Conservation (phyloP, 768 basidiomycete species). For the Multifurca ochricompacta region DNA sequence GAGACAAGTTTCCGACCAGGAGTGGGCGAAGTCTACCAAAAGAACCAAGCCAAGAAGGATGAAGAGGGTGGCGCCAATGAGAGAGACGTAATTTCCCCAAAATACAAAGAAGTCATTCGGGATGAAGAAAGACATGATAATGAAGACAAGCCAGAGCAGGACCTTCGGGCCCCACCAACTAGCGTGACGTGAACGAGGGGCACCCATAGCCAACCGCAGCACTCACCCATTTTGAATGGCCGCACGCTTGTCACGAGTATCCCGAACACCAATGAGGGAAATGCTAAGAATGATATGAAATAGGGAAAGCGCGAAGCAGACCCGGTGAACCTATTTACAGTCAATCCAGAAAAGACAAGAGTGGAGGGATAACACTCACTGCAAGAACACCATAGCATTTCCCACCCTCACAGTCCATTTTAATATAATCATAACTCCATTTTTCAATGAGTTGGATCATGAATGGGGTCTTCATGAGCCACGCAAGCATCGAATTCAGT, state of each 20-base stretch:
- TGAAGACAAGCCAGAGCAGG: constrained; percentile 77
- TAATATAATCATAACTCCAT: constrained; percentile 93
- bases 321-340: constrained; percentile 71
- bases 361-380: constrained; percentile 39
- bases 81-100: constrained; percentile 89
- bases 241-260: constrained; percentile 88
- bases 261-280: constrained; percentile 76
- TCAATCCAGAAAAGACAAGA: background rate
- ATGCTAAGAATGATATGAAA: constrained; percentile 80
- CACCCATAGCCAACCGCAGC: background rate
- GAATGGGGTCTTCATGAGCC: constrained; percentile 90
- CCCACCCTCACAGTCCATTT: constrained; percentile 91
- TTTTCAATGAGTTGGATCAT: constrained; percentile 84
- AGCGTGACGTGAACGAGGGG: constrained; percentile 6
- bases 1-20: constrained; percentile 95
- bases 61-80: constrained; percentile 90
- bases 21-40: constrained; percentile 96
- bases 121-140: constrained; percentile 83
- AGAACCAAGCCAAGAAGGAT: constrained; percentile 96
- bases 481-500: constrained; percentile 91
- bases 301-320: constrained; percentile 89
- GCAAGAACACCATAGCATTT: constrained; percentile 97
- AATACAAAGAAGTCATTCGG: constrained; percentile 98
- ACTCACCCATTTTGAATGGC: constrained; percentile 93
- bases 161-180: constrained; percentile 99